Base-by-base conservation (phyloP, 129 eudicot genomes). In the Chrysanthemum makinoi region DNA sequence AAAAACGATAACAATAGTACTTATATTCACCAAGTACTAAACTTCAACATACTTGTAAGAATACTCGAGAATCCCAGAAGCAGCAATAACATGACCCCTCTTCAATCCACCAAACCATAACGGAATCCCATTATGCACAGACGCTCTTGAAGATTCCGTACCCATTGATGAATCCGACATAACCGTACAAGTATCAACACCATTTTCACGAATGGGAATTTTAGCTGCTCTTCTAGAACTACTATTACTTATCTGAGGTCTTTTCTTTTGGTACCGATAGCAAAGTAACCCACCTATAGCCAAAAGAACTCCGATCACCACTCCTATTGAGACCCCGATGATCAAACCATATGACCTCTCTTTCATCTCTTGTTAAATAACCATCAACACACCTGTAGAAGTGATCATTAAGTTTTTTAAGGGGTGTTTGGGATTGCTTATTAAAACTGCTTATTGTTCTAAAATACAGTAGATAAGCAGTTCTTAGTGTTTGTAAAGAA, bases 21-120 rank as follows among this genome's bases (percentile, higher is more conserved):
- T 7, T 39, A 39, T 39, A 0, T 10, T 39, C 20, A 20, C 46
- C 46, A 8, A 39, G 10, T 39, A 39, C 2, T 39, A 2, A 66
- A 74, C 16, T 35, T 59, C 24, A 43, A 53, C 95, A 61, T 83
- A 94, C 98, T 81, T 94, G 91, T 89, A 94, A 47, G 96, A 82
- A 78, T 85, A 94, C 81, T 94, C 95, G 18, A 84, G 78, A 71
- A 94, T 89, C 35, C 98, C 98, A 52, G 98, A 89, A 76, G 97
- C 97, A 73, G 93, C 77, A 77, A 89, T 65, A 35, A 89, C 84
- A 80, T 87, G 86, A 51, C 87, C 74, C 79, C 77, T 94, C 75
- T 71, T 89, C 56, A 72, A 58, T 48, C 96, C 95, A 73, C 91
- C 90, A 28, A 94, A 77, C 96, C 95, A 86, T 16, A 82, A 69